Conservation (phyloP, 108 stramenopile genomes). For the Conticribra weissflogii region DNA sequence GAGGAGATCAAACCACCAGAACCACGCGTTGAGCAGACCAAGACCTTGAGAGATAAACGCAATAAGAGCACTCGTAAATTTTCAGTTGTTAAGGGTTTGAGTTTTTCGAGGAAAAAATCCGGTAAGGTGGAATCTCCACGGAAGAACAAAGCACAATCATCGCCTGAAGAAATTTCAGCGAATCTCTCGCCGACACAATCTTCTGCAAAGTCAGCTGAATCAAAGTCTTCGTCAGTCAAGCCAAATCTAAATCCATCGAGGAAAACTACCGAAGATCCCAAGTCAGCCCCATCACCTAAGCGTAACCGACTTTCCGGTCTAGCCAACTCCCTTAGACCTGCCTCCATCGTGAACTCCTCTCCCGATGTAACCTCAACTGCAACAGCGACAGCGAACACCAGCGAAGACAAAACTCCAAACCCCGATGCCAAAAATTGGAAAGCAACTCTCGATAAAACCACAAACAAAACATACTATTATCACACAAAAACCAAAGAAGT, state of each 20-base stretch:
- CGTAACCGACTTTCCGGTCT: too few species aligned
- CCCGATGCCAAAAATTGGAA: constrained; percentile 41
- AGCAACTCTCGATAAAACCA: constrained; percentile 34
- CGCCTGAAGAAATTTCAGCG: neutral
- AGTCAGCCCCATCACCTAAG: too few species aligned
- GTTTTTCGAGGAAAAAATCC: neutral
- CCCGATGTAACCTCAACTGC: neutral
- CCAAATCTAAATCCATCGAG: too few species aligned
- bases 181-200: neutral
- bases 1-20: neutral
- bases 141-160: neutral
- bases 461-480: constrained; percentile 72
- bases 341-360: neutral
- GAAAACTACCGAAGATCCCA: too few species aligned
- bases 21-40: neutral
- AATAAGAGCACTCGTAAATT: neutral
- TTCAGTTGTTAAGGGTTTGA: neutral
- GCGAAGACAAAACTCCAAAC: constrained; percentile 7
- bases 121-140: neutral
- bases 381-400: neutral
- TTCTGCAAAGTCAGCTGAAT: neutral
- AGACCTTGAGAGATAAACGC: neutral
- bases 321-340: too few species aligned
- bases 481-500: constrained; percentile 71
- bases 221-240: neutral